A percentile compares a stretch with the other conserved stretches of the same genome.
phyloP scores from a whole-genome alignment of 1,284 basidiomycete species.

The Pyrrhoderma lamaoense region DNA sequence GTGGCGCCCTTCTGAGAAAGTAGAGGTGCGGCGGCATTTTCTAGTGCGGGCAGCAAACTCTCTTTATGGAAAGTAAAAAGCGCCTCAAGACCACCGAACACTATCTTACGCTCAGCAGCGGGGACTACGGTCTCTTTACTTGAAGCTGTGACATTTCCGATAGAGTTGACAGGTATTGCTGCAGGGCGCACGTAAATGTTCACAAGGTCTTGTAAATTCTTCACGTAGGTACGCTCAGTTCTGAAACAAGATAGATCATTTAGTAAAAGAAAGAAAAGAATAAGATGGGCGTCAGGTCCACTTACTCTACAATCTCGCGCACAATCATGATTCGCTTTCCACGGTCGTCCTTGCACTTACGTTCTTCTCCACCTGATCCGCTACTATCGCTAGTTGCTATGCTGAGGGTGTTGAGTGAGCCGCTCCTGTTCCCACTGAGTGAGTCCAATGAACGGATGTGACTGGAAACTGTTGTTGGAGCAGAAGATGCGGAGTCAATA shows the following conservation, averaged over 20 bases:
- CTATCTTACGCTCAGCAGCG: conserved; percentile 80
- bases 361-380: conserved; percentile 56
- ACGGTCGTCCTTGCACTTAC: conserved; percentile 86
- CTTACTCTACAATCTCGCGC: conserved; percentile 81
- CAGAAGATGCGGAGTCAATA: conserved; percentile 22
- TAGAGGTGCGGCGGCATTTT: conserved; percentile 64
- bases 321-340: conserved; percentile 72
- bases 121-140: conserved; percentile 83
- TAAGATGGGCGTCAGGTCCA: conserved; percentile 19
- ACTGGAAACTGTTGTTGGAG: conserved; percentile 34
- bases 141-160: conserved; percentile 56
- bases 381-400: conserved; percentile 67
- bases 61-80: conserved; percentile 89
- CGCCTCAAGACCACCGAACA: conserved; percentile 89
- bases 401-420: conserved; percentile 59
- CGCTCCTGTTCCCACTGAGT: conserved; percentile 49
- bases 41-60: conserved; percentile 86
- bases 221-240: conserved; percentile 94
- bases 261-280: conserved; percentile 10
- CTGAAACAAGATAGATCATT: conserved; percentile 34
- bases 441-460: conserved; percentile 58
- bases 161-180: conserved; percentile 58
- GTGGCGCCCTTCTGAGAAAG: conserved; percentile 42
- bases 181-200: conserved; percentile 94
- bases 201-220: conserved; percentile 85